phyloP scores from a whole-genome alignment of 495 filamentous ascomycete genomes.

The Tuber aestivum region DNA sequence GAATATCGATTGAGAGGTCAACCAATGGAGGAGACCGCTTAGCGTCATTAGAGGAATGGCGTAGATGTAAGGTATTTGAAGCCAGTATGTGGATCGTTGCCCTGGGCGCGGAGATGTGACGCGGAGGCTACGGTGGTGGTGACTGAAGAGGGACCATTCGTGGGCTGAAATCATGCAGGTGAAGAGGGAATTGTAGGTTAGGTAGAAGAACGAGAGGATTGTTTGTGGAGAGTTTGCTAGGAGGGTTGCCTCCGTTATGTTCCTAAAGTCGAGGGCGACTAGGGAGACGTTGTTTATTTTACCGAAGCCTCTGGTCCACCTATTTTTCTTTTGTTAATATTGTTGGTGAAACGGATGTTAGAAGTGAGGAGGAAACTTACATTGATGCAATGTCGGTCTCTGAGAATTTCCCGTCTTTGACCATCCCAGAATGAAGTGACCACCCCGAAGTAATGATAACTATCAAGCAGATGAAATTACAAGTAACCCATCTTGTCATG shows the following conservation, averaged over 20 bases:
- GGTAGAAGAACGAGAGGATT: constrained; percentile 47
- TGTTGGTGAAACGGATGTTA: not conserved
- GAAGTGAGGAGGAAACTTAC: not conserved
- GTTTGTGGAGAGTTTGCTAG: constrained; percentile 49
- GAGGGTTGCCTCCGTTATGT: constrained; percentile 34
- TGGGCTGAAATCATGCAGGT: constrained; percentile 47
- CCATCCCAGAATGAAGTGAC: not conserved
- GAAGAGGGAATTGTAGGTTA: constrained; percentile 45
- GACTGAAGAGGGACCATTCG: too few relatives aligned
- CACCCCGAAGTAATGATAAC: not conserved
- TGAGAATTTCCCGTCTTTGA: too few relatives aligned
- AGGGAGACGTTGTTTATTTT: not conserved
- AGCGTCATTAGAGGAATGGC: constrained; percentile 44
- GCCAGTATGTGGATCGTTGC: constrained; percentile 46
- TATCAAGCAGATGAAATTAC: not conserved
- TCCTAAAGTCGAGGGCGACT: not conserved
- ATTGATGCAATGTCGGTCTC: not conserved
- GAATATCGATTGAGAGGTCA: constrained; percentile 19
- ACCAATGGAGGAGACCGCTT: constrained; percentile 47
- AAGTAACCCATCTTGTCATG: constrained; percentile 2
- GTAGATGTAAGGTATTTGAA: constrained; percentile 46
- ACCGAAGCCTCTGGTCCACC: constrained; percentile 16
- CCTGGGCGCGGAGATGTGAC: constrained; percentile 43
- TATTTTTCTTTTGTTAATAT: not conserved
- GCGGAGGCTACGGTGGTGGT: too few relatives aligned